Percentiles rank a stretch among this genome's conserved stretches.
Conservation (phyloP, 495 filamentous ascomycete species). For the Aspergillus funiculosus region DNA sequence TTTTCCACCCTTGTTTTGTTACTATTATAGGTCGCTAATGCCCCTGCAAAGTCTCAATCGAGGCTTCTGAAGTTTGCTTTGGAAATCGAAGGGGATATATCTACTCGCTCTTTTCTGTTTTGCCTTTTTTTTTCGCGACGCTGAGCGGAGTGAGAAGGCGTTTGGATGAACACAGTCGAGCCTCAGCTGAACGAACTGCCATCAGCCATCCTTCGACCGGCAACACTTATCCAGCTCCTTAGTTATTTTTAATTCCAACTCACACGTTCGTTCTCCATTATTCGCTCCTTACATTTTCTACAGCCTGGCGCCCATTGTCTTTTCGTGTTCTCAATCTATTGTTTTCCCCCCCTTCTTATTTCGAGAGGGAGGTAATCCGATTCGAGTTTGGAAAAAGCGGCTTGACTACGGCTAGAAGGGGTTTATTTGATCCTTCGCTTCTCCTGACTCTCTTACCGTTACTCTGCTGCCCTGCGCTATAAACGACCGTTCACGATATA, state of each 20-base stretch:
- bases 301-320: slow-evolving; percentile 16
- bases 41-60: slow-evolving; percentile 14
- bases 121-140: slow-evolving; percentile 9
- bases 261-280: slow-evolving; percentile 9
- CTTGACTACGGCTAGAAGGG: slow-evolving; percentile 1
- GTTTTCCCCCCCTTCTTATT: slow-evolving; percentile 4
- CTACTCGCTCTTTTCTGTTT: no score
- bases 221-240: slow-evolving; percentile 4
- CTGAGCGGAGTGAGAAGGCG: slow-evolving; percentile 15
- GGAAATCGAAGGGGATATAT: slow-evolving; percentile 12
- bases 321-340: neutral
- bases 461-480: slow-evolving; percentile 17
- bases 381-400: slow-evolving; percentile 4
- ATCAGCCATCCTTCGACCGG: neutral
- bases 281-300: slow-evolving; percentile 14
- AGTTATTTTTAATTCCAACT: slow-evolving; percentile 10
- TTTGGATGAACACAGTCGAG: slow-evolving; percentile 7
- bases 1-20: slow-evolving; percentile 16
- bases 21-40: slow-evolving; percentile 14
- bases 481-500: slow-evolving; percentile 38
- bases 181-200: slow-evolving; percentile 3
- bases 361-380: neutral
- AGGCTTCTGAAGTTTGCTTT: slow-evolving; percentile 12
- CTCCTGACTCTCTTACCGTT: slow-evolving; percentile 2
- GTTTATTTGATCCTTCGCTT: neutral